Base-by-base conservation (phyloP, 1,139 yeast genomes). In the Schwanniomyces etchellsii region DNA sequence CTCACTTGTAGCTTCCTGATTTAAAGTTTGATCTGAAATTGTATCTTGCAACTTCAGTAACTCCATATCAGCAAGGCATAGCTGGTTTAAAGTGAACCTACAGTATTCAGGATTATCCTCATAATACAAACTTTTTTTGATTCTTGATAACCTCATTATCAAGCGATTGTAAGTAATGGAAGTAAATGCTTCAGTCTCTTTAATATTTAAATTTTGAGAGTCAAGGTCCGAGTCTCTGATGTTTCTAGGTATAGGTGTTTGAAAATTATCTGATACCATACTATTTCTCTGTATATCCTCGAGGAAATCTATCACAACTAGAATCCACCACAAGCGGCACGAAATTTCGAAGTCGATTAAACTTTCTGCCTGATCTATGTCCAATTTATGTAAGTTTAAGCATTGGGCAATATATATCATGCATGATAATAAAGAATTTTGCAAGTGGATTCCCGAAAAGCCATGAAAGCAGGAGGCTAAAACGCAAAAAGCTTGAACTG, bases 251-350 rank as follows among this genome's bases (percentile, higher is more conserved):
- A 33, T 4, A 2, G 51, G 47, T 1, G 62, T 50, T 3, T 50
- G 32, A 32, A 55, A 57, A 13, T 49, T 44, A 10, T 33, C 35
- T 4, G 41, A 35, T 9, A 59, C 45, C 14, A 50, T 28, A 0
- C 50, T 39, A 24, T 42, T 40, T 13, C 60, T 33, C 24, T 48
- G 50, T 16, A 44, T 38, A 26, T 48, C 55, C 29, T 60, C 62
- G 24, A 47, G 43, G 66, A 66, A 60, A 36, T 60, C 66, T 18
- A 48, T 36, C 10, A 44, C 46, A 5, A 57, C 47, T 16, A 58
- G 40, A 2, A 48, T 26, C 64, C 64, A 60, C 59, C 63, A 57
- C n/a, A 52, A 40, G 17, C 57, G 27, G 15, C 57, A 41, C 23
- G 54, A 48, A 11, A 54, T 30, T 27, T 55, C 59, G 17, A 46